Percentiles rank a stretch among this genome's conserved stretches.
These are phyloP conservation scores for Arabis alpina DNA, from an alignment of 345 rosid species.

Conservation along the genomic window DNA sequence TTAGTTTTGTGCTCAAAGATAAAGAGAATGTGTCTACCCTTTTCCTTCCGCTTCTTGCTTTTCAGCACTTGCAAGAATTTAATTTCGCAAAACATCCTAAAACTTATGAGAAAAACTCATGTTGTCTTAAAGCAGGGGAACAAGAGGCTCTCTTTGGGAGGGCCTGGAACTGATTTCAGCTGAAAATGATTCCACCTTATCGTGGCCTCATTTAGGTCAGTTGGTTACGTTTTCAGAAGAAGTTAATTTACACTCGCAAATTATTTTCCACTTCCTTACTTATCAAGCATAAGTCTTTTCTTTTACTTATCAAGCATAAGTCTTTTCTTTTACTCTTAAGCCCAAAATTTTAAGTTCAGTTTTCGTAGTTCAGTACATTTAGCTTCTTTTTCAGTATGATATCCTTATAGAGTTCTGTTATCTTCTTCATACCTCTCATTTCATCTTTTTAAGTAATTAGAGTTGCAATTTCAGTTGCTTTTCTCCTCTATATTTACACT, in stretches of 20 bases:
- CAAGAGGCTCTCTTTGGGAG: slow-evolving; percentile 96
- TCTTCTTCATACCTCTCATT: slow-evolving; percentile 35
- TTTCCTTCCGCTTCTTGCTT: slow-evolving; percentile 66
- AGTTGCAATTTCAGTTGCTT: slow-evolving; percentile 5
- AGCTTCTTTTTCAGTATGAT: slow-evolving; percentile 29
- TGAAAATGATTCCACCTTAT: slow-evolving; percentile 94
- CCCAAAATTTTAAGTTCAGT: slow-evolving; percentile 36
- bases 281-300: slow-evolving; percentile 17
- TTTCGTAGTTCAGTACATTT: slow-evolving; percentile 42
- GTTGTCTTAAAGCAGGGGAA: slow-evolving; percentile 98
- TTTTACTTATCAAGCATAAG: slow-evolving; percentile 30
- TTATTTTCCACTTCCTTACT: slow-evolving; percentile 59
- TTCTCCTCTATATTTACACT: slow-evolving; percentile 9
- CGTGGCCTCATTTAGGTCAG: slow-evolving; percentile 99
- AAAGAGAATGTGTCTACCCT: slow-evolving; percentile 22
- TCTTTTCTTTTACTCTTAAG: slow-evolving; percentile 32
- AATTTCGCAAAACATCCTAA: slow-evolving; percentile 52
- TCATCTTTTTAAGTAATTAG: slow-evolving; percentile 25
- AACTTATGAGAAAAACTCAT: slow-evolving; percentile 61
- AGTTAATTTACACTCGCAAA: slow-evolving; percentile 48
- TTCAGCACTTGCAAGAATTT: slow-evolving; percentile 64
- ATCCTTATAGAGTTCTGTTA: slow-evolving; percentile 27
- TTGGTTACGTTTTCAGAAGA: slow-evolving; percentile 71
- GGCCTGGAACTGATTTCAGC: slow-evolving; percentile 94
- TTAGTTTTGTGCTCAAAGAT: slow-evolving; percentile 53